Base-by-base conservation (phyloP, 371 early-diverging fungal genomes). In the Capillidium heterosporum region DNA sequence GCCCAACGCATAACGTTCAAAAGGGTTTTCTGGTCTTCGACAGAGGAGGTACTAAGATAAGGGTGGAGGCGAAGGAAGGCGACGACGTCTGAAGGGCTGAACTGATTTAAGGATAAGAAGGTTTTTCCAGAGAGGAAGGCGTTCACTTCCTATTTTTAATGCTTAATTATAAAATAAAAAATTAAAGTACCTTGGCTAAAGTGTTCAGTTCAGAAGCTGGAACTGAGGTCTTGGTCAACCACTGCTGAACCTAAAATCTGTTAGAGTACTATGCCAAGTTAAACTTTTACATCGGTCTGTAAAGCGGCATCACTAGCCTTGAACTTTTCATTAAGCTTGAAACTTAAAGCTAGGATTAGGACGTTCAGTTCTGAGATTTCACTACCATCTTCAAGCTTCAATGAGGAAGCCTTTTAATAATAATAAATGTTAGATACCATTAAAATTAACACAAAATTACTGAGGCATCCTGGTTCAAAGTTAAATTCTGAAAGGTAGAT, bases 31-130 rank as follows among this genome's bases (percentile, higher is more conserved):
- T 35, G 51, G 23, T 28, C 50, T 8, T 39, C 27, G 7, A 23
- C 39, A 27, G 43, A 1, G 49, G 63, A 17, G 60, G 67, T 61
- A 73, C 71, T 78, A 56, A 82, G 65, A 48, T 71, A 80, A 48
- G 74, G 63, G 56, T 80, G 71, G 23, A 83, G 62, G 55, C 78
- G 75, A 53, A 74, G 75, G 71, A 81, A 89, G n/a, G 74, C 60
- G 28, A 78, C 74, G 23, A 86, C 50, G 61, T 89, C 89, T 15
- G 81, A 84, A 43, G 83, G 58, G 4, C 82, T 73, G 48, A 84
- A 62, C 50, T 64, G 58, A 67, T 84, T 75, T 59, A 70, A 71
- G 32, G 77, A 80, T 51, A 89, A 61, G 62, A 71, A 89, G 28
- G 85, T 13, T 55, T 55, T 55, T 82, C 48, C 72, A 64, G 41